These are phyloP conservation scores for Allium sativum DNA, from an alignment of 106 monocot species.

Conservation along the genomic window DNA sequence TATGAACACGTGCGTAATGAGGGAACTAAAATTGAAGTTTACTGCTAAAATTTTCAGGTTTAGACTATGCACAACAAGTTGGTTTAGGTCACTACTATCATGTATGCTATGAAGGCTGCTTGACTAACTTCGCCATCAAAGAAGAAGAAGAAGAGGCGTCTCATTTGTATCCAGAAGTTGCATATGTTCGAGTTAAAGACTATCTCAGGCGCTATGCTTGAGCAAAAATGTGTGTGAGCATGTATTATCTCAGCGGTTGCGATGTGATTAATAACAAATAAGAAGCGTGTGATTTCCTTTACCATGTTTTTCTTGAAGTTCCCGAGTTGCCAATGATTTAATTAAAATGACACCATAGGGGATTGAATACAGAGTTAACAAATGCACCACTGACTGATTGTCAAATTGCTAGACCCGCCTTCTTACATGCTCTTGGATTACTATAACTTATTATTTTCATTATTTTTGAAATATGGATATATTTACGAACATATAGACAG, in stretches of 20 bases:
- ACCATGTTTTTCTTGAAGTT: too few relatives aligned
- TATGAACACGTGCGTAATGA: not conserved
- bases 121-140: slow-evolving; percentile 55
- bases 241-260: not conserved
- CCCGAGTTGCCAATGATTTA: too few relatives aligned
- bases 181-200: slow-evolving; percentile 38
- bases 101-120: slow-evolving; percentile 45
- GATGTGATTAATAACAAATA: not conserved
- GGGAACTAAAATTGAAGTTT: too few relatives aligned
- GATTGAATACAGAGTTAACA: too few relatives aligned
- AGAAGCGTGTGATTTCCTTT: not conserved
- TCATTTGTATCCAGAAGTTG: slow-evolving; percentile 47
- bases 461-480: too few relatives aligned
- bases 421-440: too few relatives aligned
- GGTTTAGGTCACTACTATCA: slow-evolving; percentile 52
- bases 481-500: too few relatives aligned
- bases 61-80: slow-evolving; percentile 33
- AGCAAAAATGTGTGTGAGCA: not conserved
- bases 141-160: slow-evolving; percentile 36
- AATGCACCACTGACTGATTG: too few relatives aligned
- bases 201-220: slow-evolving; percentile 46
- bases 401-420: too few relatives aligned
- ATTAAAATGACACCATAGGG: too few relatives aligned
- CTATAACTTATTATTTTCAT: too few relatives aligned
- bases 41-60: slow-evolving; percentile 12